phyloP scores from a whole-genome alignment of 352 stramenopile species.

The Saprolegnia diclina region DNA sequence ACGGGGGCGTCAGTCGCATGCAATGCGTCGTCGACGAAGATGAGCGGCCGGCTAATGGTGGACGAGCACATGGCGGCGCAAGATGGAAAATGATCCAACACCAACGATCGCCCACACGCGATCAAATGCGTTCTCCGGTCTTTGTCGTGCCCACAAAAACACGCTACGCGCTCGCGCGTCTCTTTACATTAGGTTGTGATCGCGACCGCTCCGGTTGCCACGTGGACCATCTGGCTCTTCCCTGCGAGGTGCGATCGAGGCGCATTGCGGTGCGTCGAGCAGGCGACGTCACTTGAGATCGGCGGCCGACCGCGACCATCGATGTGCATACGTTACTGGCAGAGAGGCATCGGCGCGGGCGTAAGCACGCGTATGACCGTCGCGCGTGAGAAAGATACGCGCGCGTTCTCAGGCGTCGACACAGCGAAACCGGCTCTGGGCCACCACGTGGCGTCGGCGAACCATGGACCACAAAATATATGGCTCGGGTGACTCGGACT shows the following conservation, averaged over 20 bases:
- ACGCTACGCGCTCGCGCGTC: background rate
- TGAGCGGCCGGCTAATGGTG: background rate
- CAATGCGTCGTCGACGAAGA: slow-evolving; percentile 1
- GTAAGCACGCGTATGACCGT: background rate
- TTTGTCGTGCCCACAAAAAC: slow-evolving; percentile 7
- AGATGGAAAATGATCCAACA: slow-evolving; percentile 7
- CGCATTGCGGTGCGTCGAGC: background rate
- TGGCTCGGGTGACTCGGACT: no score
- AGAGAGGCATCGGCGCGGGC: background rate
- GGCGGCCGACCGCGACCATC: background rate
- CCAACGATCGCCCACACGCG: background rate
- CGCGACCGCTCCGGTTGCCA: background rate
- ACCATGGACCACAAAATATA: background rate
- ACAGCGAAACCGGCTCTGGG: background rate
- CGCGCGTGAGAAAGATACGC: background rate
- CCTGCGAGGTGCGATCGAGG: background rate
- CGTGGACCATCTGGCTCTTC: background rate
- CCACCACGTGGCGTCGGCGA: background rate
- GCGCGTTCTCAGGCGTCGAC: background rate
- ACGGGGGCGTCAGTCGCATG: background rate
- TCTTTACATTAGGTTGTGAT: slow-evolving; percentile 13
- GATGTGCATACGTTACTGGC: background rate
- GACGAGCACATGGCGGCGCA: slow-evolving; percentile 8
- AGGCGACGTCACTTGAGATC: background rate
- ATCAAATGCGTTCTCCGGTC: background rate